phyloP scores from a whole-genome alignment of 441 rosid species.

The Populus trichocarpa region DNA sequence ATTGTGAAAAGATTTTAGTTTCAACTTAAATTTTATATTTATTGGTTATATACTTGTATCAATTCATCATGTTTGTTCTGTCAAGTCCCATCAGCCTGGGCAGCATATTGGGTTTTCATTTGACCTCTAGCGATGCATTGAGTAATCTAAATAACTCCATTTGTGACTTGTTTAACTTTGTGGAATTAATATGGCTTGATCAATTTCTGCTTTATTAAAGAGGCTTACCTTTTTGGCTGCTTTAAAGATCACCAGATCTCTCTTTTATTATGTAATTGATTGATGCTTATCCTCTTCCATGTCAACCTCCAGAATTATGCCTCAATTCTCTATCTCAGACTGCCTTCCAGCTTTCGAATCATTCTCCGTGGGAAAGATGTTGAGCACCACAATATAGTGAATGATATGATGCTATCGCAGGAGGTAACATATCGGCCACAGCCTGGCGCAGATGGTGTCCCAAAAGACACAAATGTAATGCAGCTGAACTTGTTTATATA shows the following conservation, averaged over 20 bases:
- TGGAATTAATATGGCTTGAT: not conserved
- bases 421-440: slow-evolving; percentile 71
- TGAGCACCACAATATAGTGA: slow-evolving; percentile 87
- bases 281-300: slow-evolving; percentile 11
- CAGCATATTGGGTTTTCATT: not conserved
- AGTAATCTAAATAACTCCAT: not conserved
- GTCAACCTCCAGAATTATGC: slow-evolving; percentile 65
- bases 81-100: not conserved
- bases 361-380: slow-evolving; percentile 90
- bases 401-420: slow-evolving; percentile 85
- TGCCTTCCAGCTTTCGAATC: slow-evolving; percentile 77
- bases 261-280: not conserved
- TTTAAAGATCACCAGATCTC: not conserved
- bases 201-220: not conserved
- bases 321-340: slow-evolving; percentile 82
- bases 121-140: not conserved
- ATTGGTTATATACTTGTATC: not conserved
- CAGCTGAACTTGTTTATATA: slow-evolving; percentile 3
- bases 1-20: not conserved
- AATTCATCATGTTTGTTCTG: not conserved
- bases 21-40: not conserved
- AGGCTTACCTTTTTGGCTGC: not conserved
- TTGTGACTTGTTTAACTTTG: not conserved
- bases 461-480: slow-evolving; percentile 46
- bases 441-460: slow-evolving; percentile 41